These are phyloP conservation scores for Penicillium olsonii DNA, from an alignment of 2,329 filamentous ascomycete species.

Conservation along the genomic window DNA sequence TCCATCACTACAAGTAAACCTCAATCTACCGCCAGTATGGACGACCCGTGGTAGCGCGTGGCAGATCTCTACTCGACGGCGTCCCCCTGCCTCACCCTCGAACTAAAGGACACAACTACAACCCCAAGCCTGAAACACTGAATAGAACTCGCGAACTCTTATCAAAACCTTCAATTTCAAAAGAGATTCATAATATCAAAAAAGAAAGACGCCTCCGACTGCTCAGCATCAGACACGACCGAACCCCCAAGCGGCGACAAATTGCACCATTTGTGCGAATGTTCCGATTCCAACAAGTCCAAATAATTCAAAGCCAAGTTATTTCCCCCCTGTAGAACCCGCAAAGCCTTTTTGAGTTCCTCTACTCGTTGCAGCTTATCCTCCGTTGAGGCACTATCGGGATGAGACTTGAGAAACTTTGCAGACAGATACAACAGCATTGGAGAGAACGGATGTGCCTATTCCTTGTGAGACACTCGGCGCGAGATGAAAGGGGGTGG, in stretches of 20 bases:
- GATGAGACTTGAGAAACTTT: conserved; percentile 9
- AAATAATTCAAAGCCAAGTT: conserved; percentile 6
- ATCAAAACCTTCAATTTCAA: not conserved
- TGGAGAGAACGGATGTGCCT: conserved; percentile 10
- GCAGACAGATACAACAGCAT: conserved; percentile 11
- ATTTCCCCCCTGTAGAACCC: conserved; percentile 6
- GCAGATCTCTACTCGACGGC: too few relatives aligned
- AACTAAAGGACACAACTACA: too few relatives aligned
- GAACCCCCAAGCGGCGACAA: not conserved
- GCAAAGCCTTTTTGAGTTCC: conserved; percentile 5
- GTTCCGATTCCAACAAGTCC: conserved; percentile 1
- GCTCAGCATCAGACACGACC: not conserved
- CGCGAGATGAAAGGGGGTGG: not conserved
- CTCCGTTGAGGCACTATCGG: conserved; percentile 5
- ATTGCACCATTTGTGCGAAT: not conserved
- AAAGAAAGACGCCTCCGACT: not conserved
- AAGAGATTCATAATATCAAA: conserved; percentile 3
- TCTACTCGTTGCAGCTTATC: conserved; percentile 1
- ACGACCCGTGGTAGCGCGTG: too few relatives aligned
- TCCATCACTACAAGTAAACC: too few relatives aligned
- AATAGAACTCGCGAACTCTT: too few relatives aligned
- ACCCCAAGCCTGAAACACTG: too few relatives aligned
- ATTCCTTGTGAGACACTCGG: conserved; percentile 1
- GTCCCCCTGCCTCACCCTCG: too few relatives aligned
- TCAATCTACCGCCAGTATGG: too few relatives aligned